Evolutionary conservation across 331 rosid species (phyloP).

Genomic region (Saraca asoca): DNA sequence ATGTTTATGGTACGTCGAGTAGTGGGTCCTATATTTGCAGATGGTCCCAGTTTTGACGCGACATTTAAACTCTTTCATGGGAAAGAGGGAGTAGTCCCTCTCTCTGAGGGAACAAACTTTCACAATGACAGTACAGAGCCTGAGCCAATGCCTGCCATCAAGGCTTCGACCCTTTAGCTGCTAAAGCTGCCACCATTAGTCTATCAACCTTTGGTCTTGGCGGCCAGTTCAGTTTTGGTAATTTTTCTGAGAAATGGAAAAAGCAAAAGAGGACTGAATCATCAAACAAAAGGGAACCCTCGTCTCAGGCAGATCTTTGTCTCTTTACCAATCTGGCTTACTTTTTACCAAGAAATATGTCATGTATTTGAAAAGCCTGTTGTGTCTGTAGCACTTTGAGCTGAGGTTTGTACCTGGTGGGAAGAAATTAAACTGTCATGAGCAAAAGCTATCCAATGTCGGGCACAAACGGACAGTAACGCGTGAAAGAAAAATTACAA

Average conservation of each 20-base stretch:
- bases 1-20: slow-evolving; percentile 45
- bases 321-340: not conserved
- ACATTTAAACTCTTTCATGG: slow-evolving; percentile 85
- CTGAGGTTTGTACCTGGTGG: slow-evolving; percentile 7
- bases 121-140: slow-evolving; percentile 35
- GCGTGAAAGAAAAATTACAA: not conserved
- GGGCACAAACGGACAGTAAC: not conserved
- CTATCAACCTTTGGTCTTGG: slow-evolving; percentile 70
- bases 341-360: not conserved
- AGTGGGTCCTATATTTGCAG: slow-evolving; percentile 84
- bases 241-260: slow-evolving; percentile 72
- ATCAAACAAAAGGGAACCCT: slow-evolving; percentile 49
- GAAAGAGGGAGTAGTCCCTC: slow-evolving; percentile 78
- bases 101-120: slow-evolving; percentile 48
- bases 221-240: slow-evolving; percentile 65
- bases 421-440: slow-evolving; percentile 18
- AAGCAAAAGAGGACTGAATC: slow-evolving; percentile 59
- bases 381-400: slow-evolving; percentile 20
- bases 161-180: slow-evolving; percentile 82
- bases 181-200: slow-evolving; percentile 72
- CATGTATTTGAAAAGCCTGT: not conserved
- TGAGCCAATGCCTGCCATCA: slow-evolving; percentile 46
- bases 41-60: slow-evolving; percentile 67
- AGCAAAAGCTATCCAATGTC: not conserved
- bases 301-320: slow-evolving; percentile 52